phyloP scores from a whole-genome alignment of 768 basidiomycete genomes.

The Lentinula boryana region DNA sequence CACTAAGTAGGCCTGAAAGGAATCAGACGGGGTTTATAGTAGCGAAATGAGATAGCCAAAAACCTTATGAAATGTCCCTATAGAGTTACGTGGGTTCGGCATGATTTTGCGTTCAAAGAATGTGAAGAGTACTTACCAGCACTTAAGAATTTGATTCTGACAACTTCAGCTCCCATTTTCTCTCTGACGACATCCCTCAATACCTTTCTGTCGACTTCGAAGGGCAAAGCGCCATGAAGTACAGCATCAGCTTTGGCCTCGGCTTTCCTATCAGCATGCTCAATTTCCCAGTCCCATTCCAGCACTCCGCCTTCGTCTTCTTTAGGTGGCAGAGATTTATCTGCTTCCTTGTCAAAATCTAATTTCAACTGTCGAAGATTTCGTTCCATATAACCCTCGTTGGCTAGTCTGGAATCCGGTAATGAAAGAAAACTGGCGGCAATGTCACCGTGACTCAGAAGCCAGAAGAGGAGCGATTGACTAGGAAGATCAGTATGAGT shows the following conservation, averaged over 20 bases:
- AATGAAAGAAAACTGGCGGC: not conserved
- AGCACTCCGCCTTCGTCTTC: slow-evolving; percentile 18
- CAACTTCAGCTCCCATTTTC: slow-evolving; percentile 60
- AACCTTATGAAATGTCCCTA: slow-evolving; percentile 85
- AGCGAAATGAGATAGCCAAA: not conserved
- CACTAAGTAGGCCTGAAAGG: slow-evolving; percentile 65
- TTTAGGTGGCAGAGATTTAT: not conserved
- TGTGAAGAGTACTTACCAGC: slow-evolving; percentile 46
- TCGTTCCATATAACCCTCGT: slow-evolving; percentile 1
- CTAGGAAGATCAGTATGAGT: not conserved
- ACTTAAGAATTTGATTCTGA: slow-evolving; percentile 65
- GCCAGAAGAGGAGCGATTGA: not conserved
- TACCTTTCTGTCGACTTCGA: slow-evolving; percentile 69
- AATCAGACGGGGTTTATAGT: not conserved
- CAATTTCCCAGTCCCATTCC: slow-evolving; percentile 67
- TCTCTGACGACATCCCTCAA: slow-evolving; percentile 76
- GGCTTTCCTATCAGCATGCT: slow-evolving; percentile 61
- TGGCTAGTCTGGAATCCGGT: not conserved
- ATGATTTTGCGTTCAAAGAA: slow-evolving; percentile 7
- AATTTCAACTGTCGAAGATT: slow-evolving; percentile 4
- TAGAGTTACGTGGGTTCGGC: slow-evolving; percentile 1
- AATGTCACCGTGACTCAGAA: not conserved
- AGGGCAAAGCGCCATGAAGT: slow-evolving; percentile 56
- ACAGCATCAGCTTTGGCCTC: slow-evolving; percentile 62
- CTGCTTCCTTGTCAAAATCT: not conserved